Percentiles rank a stretch among this genome's conserved stretches.
phyloP scores from a whole-genome alignment of 305 asterid species.

The Fraxinus nigra region DNA sequence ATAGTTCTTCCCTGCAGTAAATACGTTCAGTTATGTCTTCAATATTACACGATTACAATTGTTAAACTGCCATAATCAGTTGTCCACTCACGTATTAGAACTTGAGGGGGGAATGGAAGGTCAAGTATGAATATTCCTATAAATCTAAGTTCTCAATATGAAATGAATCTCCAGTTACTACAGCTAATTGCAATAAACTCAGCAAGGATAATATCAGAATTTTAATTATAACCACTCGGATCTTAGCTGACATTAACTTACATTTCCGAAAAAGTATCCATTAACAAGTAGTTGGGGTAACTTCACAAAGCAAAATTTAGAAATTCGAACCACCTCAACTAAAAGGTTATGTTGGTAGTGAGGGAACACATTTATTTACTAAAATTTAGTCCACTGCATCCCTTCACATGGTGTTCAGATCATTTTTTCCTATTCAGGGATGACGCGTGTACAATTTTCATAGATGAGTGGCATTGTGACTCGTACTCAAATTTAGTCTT shows the following conservation, averaged over 20 bases:
- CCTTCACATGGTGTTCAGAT: not conserved
- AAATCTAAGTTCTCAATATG: not conserved
- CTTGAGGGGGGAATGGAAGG: not conserved
- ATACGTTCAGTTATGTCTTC: not conserved
- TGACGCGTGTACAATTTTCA: not conserved
- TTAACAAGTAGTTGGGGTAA: not conserved
- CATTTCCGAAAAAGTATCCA: not conserved
- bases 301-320: not conserved
- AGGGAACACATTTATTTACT: not conserved
- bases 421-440: not conserved
- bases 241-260: not conserved
- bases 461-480: not conserved
- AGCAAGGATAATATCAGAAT: not conserved
- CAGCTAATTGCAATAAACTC: not conserved
- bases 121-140: not conserved
- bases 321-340: not conserved
- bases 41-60: not conserved
- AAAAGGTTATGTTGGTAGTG: not conserved
- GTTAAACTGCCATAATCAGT: not conserved
- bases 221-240: not conserved
- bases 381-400: not conserved
- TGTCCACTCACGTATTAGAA: not conserved
- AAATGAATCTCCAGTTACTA: not conserved
- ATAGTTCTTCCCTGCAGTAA: slow-evolving; percentile 73
- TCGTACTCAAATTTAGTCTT: not conserved